Evolutionary conservation across 306 rosid species (phyloP).

Genomic region (Ziziphus jujuba): DNA sequence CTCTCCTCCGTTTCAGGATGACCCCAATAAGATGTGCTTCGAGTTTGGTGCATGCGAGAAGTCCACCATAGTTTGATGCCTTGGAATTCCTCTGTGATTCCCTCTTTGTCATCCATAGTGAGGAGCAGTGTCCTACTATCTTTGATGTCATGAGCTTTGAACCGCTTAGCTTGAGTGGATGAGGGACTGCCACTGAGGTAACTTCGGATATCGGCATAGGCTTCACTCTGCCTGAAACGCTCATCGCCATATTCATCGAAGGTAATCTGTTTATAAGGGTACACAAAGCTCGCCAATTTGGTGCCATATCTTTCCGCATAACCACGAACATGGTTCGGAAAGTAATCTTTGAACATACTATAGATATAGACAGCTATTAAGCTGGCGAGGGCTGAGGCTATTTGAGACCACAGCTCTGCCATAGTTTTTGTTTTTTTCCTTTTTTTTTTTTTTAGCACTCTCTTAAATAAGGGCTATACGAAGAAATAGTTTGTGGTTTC

Average conservation of each 20-base stretch:
- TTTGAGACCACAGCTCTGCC: slow-evolving; percentile 24
- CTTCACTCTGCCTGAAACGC: slow-evolving; percentile 29
- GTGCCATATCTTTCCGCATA: not conserved
- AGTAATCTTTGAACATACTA: slow-evolving; percentile 16
- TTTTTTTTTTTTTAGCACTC: not conserved
- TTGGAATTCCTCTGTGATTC: slow-evolving; percentile 33
- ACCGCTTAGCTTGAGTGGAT: slow-evolving; percentile 20
- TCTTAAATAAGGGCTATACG: too few relatives aligned
- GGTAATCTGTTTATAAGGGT: slow-evolving; percentile 45
- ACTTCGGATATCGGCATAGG: slow-evolving; percentile 34
- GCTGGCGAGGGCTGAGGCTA: slow-evolving; percentile 35
- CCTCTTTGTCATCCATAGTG: slow-evolving; percentile 48
- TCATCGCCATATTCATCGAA: slow-evolving; percentile 33
- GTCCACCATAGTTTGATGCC: slow-evolving; percentile 48
- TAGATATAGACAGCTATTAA: slow-evolving; percentile 22
- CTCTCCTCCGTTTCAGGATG: slow-evolving; percentile 15
- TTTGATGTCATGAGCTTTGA: slow-evolving; percentile 43
- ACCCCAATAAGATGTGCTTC: too few relatives aligned
- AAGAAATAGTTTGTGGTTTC: too few relatives aligned
- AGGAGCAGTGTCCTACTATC: slow-evolving; percentile 33
- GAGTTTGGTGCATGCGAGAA: not conserved
- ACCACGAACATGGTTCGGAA: slow-evolving; percentile 26
- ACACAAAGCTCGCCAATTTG: not conserved
- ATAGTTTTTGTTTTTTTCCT: not conserved
- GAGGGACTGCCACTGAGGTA: slow-evolving; percentile 40